Conservation (phyloP, 768 basidiomycete species). For the Termitomyces sp. region DNA sequence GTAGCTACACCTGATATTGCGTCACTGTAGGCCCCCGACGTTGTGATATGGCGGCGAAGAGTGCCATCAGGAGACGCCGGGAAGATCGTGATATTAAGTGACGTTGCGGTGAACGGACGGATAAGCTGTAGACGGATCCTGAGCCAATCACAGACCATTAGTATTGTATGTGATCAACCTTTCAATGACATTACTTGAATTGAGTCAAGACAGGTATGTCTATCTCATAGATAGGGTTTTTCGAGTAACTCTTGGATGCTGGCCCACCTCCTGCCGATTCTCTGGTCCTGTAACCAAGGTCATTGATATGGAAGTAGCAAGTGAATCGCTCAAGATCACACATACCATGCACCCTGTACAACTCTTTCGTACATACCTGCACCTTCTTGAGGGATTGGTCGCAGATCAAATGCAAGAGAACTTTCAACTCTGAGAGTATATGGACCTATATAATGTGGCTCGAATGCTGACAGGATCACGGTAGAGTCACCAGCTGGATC, state of each 20-base stretch:
- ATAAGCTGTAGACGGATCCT: constrained; percentile 70
- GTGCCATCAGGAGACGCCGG: constrained; percentile 23
- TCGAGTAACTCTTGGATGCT: constrained; percentile 52
- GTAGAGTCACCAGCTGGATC: constrained; percentile 71
- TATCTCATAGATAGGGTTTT: constrained; percentile 68
- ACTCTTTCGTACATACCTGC: constrained; percentile 83
- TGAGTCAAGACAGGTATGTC: constrained; percentile 44
- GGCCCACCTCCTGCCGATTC: constrained; percentile 65
- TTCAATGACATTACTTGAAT: constrained; percentile 41
- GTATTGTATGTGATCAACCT: not conserved
- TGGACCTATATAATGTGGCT: constrained; percentile 59
- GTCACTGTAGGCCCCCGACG: constrained; percentile 81
- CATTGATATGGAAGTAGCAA: not conserved
- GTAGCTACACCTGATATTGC: constrained; percentile 66
- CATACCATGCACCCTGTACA: constrained; percentile 68
- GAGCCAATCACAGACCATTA: not conserved
- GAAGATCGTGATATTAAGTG: constrained; percentile 61
- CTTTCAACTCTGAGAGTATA: constrained; percentile 65
- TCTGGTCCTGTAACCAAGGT: constrained; percentile 36
- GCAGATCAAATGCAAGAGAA: constrained; percentile 53
- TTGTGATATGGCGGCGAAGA: constrained; percentile 41
- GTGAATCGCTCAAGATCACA: not conserved
- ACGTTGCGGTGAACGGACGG: constrained; percentile 33
- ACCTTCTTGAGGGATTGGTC: constrained; percentile 74
- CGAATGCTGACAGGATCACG: constrained; percentile 80